These are phyloP conservation scores for Paraglomus brasilianum DNA, from an alignment of 192 early-diverging fungal genomes.

Conservation along the genomic window DNA sequence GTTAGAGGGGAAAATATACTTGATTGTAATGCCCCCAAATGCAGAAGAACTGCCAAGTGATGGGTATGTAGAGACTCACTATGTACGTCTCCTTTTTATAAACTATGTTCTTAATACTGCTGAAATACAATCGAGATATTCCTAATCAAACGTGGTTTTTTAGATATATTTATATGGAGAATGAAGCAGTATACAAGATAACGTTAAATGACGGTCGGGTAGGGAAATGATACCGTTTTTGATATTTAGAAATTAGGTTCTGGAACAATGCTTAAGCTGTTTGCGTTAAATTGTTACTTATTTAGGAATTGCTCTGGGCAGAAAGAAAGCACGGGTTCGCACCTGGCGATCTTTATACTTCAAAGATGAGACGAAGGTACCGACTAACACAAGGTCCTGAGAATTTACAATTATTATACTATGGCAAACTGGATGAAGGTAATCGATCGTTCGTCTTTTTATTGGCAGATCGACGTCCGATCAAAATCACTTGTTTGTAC, in stretches of 20 bases:
- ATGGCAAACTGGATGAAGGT: conserved; percentile 32
- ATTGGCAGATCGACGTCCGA: not conserved
- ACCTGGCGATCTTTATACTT: conserved; percentile 38
- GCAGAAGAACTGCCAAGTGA: conserved; percentile 22
- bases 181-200: conserved; percentile 31
- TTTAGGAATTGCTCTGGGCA: conserved; percentile 39
- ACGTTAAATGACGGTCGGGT: conserved; percentile 31
- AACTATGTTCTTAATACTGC: not conserved
- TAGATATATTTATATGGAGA: conserved; percentile 42
- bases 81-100: not conserved
- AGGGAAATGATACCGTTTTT: not conserved
- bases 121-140: not conserved
- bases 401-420: conserved; percentile 39
- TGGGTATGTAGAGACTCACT: conserved; percentile 8
- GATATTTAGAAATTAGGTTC: not conserved
- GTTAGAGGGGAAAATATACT: conserved; percentile 8
- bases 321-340: conserved; percentile 40
- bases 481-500: conserved; percentile 8
- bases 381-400: conserved; percentile 36
- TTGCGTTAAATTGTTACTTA: not conserved
- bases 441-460: conserved; percentile 33
- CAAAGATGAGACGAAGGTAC: conserved; percentile 39
- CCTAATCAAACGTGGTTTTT: not conserved
- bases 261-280: not conserved
- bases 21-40: conserved; percentile 15